Evolutionary conservation across 495 filamentous ascomycete genomes (phyloP).

Genomic region (Durotheca rogersii): DNA sequence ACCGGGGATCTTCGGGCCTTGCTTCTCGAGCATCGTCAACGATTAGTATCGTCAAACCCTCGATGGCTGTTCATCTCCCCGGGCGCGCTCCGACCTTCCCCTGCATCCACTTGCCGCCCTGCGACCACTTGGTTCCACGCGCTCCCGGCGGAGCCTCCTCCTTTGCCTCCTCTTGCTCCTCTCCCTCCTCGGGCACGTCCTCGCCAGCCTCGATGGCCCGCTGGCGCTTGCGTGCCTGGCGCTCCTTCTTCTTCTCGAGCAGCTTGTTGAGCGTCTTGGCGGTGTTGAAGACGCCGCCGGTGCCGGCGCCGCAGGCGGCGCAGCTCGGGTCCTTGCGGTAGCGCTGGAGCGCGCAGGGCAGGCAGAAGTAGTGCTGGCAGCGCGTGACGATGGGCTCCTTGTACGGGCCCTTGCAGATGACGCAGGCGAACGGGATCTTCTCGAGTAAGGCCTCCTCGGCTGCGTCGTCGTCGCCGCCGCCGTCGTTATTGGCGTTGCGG

Average conservation of each 20-base stretch:
- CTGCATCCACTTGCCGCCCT: too few species aligned
- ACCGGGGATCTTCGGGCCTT: too few species aligned
- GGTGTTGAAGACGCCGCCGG: conserved; percentile 84
- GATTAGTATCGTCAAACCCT: too few species aligned
- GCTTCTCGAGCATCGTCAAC: too few species aligned
- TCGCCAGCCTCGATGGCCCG: conserved; percentile 71
- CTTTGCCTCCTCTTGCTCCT: conserved; percentile 37
- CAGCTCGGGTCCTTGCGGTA: conserved; percentile 80
- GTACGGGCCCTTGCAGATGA: conserved; percentile 84
- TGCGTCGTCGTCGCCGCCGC: conserved; percentile 59
- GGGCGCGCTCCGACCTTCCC: too few species aligned
- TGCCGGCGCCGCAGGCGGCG: conserved; percentile 80
- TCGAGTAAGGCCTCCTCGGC: conserved; percentile 77
- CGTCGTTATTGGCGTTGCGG: conserved; percentile 39
- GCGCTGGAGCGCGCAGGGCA: conserved; percentile 77
- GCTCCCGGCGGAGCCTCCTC: not conserved
- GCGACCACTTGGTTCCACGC: not conserved
- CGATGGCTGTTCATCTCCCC: too few species aligned
- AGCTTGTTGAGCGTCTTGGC: conserved; percentile 81
- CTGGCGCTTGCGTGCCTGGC: conserved; percentile 64
- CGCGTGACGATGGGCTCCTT: conserved; percentile 81
- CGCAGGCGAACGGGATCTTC: conserved; percentile 92
- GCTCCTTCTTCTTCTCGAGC: conserved; percentile 78
- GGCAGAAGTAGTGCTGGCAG: conserved; percentile 95
- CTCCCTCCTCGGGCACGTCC: conserved; percentile 66